These are phyloP conservation scores for Coemansia sp. DNA, from an alignment of 192 early-diverging fungal genomes.

Conservation along the genomic window DNA sequence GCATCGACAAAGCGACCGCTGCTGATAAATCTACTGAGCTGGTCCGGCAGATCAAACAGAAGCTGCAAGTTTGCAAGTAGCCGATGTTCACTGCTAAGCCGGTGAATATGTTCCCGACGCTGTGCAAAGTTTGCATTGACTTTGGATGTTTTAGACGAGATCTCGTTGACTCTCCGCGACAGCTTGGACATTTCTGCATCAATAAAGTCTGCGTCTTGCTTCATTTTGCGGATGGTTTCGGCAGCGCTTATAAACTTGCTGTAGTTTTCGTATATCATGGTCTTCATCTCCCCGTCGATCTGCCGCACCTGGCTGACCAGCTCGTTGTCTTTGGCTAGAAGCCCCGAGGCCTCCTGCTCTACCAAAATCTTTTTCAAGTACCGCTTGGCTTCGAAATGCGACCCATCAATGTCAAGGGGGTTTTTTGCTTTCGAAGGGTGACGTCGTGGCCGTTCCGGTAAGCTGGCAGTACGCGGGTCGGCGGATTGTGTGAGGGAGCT, in stretches of 20 bases:
- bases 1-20: slow-evolving; percentile 67
- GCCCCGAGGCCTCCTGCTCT: slow-evolving; percentile 62
- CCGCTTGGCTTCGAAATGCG: slow-evolving; percentile 72
- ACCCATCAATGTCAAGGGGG: slow-evolving; percentile 65
- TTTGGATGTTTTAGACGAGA: slow-evolving; percentile 53
- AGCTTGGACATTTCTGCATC: slow-evolving; percentile 79
- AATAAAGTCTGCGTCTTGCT: slow-evolving; percentile 80
- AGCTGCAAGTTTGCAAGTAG: slow-evolving; percentile 80
- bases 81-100: slow-evolving; percentile 69
- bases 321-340: slow-evolving; percentile 64
- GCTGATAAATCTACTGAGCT: slow-evolving; percentile 63
- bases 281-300: slow-evolving; percentile 95
- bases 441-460: slow-evolving; percentile 3
- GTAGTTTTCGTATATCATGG: slow-evolving; percentile 98
- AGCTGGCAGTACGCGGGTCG: neutral
- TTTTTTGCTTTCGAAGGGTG: slow-evolving; percentile 39
- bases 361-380: slow-evolving; percentile 74
- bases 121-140: slow-evolving; percentile 64
- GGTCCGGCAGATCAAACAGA: slow-evolving; percentile 80
- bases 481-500: slow-evolving; percentile 9
- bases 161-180: slow-evolving; percentile 62
- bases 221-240: slow-evolving; percentile 87
- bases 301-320: slow-evolving; percentile 67
- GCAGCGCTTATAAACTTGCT: slow-evolving; percentile 94
- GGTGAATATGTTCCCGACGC: slow-evolving; percentile 69